Evolutionary conservation across 192 early-diverging fungal genomes (phyloP).

Genomic region (Coemansia sp.): DNA sequence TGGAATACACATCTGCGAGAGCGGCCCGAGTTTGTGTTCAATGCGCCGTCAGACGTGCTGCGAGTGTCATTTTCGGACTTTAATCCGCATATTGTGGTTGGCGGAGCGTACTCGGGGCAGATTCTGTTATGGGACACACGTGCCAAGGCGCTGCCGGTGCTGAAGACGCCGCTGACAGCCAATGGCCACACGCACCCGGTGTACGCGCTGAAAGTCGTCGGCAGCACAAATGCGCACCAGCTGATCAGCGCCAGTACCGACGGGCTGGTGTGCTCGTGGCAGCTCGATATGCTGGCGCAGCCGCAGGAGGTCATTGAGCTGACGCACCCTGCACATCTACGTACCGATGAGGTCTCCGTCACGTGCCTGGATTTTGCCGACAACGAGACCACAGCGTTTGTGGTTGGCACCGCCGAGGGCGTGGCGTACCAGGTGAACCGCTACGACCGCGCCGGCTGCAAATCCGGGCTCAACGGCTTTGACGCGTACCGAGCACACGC

Average conservation of each 20-base stretch:
- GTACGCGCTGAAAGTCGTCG: conserved; percentile 84
- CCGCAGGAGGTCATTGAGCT: conserved; percentile 90
- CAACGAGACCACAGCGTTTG: conserved; percentile 89
- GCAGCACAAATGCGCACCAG: conserved; percentile 94
- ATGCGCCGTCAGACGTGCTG: conserved; percentile 89
- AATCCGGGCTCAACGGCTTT: conserved; percentile 88
- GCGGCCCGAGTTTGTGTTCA: conserved; percentile 94
- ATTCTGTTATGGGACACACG: conserved; percentile 97
- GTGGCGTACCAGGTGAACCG: conserved; percentile 91
- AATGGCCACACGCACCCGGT: conserved; percentile 97
- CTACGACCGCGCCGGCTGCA: conserved; percentile 92
- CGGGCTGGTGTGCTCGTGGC: conserved; percentile 95
- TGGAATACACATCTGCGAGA: conserved; percentile 90
- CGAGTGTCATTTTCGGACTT: conserved; percentile 87
- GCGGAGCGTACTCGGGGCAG: conserved; percentile 97
- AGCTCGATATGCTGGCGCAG: conserved; percentile 95
- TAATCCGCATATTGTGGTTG: conserved; percentile 89
- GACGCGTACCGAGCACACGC: conserved; percentile 88
- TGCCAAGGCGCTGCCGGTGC: conserved; percentile 82
- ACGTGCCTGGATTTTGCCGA: conserved; percentile 89
- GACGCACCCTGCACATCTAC: conserved; percentile 67
- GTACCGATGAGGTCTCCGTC: conserved; percentile 91
- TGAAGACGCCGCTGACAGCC: conserved; percentile 90
- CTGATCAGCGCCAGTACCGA: conserved; percentile 93
- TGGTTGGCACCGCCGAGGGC: conserved; percentile 97